Evolutionary conservation across 352 stramenopile genomes (phyloP).

Genomic region (Nannochloropsis limnetica): DNA sequence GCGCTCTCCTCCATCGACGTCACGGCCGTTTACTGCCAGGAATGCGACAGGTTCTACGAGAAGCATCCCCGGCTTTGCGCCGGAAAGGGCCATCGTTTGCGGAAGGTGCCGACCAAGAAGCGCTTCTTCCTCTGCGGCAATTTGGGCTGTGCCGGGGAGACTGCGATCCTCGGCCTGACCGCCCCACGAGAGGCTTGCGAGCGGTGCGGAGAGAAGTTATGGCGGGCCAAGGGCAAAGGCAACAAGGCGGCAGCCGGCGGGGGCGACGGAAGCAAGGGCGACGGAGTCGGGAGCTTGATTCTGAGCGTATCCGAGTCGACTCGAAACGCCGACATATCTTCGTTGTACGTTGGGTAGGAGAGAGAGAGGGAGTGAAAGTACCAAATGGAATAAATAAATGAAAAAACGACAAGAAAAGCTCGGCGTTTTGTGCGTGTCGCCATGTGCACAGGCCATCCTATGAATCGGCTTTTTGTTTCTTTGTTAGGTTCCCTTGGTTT

Average conservation of each 20-base stretch:
- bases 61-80: background rate
- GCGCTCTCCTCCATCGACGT: background rate
- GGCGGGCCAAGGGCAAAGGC: background rate
- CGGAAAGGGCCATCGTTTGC: background rate
- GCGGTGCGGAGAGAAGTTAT: background rate
- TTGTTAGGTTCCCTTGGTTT: background rate
- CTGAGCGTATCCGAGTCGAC: background rate
- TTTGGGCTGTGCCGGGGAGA: background rate
- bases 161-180: background rate
- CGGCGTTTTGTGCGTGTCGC: background rate
- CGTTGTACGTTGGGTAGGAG: background rate
- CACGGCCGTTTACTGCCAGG: background rate
- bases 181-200: background rate
- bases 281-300: background rate
- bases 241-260: background rate
- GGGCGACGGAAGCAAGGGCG: background rate
- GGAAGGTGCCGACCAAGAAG: background rate
- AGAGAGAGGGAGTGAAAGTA: too few species aligned
- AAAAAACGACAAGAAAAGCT: background rate
- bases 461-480: too few species aligned
- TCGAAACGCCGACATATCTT: background rate
- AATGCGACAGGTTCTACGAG: conserved; percentile 13
- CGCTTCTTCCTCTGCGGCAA: conserved; percentile 30
- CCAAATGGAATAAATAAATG: background rate
- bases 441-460: background rate